These are phyloP conservation scores for Trichoderma erinaceum DNA, from an alignment of 495 filamentous ascomycete species.

Conservation along the genomic window DNA sequence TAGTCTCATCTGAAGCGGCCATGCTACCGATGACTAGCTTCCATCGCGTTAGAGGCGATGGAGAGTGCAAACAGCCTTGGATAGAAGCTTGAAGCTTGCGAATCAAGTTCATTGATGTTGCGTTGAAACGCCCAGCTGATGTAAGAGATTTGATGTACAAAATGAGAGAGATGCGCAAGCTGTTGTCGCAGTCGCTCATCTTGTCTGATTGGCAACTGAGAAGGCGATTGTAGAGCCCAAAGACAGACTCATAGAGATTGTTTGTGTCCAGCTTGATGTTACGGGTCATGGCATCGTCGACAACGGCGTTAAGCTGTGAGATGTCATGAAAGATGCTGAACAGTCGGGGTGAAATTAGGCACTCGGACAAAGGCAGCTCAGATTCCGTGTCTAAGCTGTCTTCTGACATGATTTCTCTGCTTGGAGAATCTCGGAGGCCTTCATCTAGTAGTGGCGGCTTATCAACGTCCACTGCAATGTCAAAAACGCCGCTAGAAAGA, in stretches of 20 bases:
- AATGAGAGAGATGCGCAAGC: not conserved
- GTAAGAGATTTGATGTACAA: not conserved
- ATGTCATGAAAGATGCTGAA: not conserved
- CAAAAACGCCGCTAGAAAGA: not conserved
- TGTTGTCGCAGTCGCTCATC: slow-evolving; percentile 1
- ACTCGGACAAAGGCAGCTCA: not conserved
- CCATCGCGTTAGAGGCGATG: not conserved
- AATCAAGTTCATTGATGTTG: not conserved
- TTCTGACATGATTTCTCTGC: not conserved
- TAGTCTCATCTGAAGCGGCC: not conserved
- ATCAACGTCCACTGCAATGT: slow-evolving; percentile 1
- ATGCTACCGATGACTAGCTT: not conserved
- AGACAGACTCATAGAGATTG: not conserved
- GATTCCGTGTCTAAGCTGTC: not conserved
- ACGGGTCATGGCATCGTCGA: slow-evolving; percentile 1
- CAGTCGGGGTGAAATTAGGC: not conserved
- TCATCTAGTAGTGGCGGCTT: not conserved
- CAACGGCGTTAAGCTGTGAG: not conserved
- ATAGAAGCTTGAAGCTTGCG: not conserved
- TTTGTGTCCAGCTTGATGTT: not conserved
- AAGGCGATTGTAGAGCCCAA: slow-evolving; percentile 2
- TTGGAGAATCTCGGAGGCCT: not conserved
- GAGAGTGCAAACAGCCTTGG: not conserved
- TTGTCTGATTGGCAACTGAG: not conserved
- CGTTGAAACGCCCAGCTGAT: not conserved